Conservation (phyloP, 2,329 filamentous ascomycete species). For the Endothia cerciana region DNA sequence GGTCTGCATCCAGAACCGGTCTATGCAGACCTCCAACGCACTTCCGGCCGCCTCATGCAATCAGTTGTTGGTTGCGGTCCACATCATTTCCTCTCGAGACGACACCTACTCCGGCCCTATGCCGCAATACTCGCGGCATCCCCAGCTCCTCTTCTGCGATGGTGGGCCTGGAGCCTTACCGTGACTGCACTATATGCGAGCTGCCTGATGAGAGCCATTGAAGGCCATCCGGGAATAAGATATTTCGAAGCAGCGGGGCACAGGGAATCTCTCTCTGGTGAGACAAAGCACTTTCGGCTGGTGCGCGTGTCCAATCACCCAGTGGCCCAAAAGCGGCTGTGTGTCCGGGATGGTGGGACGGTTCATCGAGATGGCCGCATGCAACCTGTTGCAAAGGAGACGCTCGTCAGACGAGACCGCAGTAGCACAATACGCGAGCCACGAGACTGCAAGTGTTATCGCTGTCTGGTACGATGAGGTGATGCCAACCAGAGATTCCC, state of each 20-base stretch:
- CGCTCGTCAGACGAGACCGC: background rate
- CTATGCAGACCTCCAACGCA: constrained; percentile 8
- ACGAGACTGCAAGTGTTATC: background rate
- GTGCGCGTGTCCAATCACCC: background rate
- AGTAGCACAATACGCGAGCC: background rate
- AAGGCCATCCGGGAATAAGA: background rate
- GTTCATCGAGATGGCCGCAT: constrained; percentile 7
- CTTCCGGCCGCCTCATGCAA: background rate
- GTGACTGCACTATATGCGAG: background rate
- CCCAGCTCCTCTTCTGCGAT: background rate
- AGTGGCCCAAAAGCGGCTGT: background rate
- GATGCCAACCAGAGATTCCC: background rate
- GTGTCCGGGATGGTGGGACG: background rate
- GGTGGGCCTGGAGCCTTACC: background rate
- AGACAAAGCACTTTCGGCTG: background rate
- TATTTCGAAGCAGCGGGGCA: background rate
- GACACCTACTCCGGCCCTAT: background rate
- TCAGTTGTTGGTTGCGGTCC: background rate
- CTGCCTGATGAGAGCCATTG: background rate
- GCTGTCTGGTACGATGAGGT: background rate
- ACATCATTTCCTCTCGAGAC: background rate
- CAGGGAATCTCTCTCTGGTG: background rate
- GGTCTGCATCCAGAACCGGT: background rate
- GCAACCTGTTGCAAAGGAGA: background rate
- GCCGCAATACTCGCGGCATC: background rate